Percentiles rank a stretch among this genome's conserved stretches.
These are phyloP conservation scores for Teratosphaeria destructans DNA, from an alignment of 2,329 filamentous ascomycete species.

Conservation along the genomic window DNA sequence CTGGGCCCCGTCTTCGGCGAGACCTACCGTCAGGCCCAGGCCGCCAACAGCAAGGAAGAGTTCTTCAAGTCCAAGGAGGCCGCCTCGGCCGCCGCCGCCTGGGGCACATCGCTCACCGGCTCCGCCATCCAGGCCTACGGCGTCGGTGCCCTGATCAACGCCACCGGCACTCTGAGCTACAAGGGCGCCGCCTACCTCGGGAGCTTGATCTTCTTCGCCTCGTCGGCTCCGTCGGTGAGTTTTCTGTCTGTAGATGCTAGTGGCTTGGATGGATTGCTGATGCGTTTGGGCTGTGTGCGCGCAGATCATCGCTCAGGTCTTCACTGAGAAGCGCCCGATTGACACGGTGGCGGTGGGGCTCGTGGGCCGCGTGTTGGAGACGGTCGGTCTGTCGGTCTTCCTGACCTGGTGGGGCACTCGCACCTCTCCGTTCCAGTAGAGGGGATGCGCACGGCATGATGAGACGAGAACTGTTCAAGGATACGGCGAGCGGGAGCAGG, in stretches of 20 bases:
- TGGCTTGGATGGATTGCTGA: background rate
- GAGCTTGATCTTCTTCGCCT: constrained; percentile 81
- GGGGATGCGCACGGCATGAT: background rate
- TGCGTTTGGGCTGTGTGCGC: no score
- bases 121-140: constrained; percentile 55
- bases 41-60: constrained; percentile 89
- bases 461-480: background rate
- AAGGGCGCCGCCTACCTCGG: constrained; percentile 95
- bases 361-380: constrained; percentile 80
- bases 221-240: constrained; percentile 74
- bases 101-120: constrained; percentile 81
- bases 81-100: constrained; percentile 73
- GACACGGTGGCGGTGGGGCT: constrained; percentile 83
- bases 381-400: constrained; percentile 81
- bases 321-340: constrained; percentile 83
- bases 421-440: constrained; percentile 66
- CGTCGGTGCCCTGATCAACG: constrained; percentile 52
- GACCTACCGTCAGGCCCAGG: constrained; percentile 85
- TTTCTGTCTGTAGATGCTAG: background rate
- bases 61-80: constrained; percentile 92
- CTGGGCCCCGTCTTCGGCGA: constrained; percentile 85
- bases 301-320: constrained; percentile 74
- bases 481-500: background rate
- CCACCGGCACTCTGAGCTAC: constrained; percentile 88
- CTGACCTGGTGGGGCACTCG: constrained; percentile 96